A percentile compares a stretch with the other conserved stretches of the same genome.
These are phyloP conservation scores for Eucalyptus erythrocorys DNA, from an alignment of 345 rosid genomes.

Conservation along the genomic window DNA sequence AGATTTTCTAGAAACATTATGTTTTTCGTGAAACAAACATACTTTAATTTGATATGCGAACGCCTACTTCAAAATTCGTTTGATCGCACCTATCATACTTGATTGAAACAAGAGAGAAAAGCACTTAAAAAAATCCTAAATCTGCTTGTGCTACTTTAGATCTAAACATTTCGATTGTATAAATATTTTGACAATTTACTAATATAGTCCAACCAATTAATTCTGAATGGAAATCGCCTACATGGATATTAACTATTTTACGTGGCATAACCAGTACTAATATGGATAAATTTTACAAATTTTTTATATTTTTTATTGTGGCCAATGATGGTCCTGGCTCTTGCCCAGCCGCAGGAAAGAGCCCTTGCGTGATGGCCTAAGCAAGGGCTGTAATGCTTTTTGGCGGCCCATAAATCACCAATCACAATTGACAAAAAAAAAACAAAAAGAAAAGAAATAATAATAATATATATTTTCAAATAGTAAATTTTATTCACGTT, in stretches of 20 bases:
- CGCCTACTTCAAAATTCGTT: neutral
- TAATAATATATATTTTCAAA: no score
- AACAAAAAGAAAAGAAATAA: no score
- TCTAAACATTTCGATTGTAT: no score
- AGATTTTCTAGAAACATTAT: no score
- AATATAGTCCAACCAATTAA: neutral
- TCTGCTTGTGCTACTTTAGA: accelerated
- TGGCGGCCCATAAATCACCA: accelerated
- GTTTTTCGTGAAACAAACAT: no score
- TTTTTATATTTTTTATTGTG: no score
- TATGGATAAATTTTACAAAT: no score
- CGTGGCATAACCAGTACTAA: accelerated
- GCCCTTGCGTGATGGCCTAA: neutral
- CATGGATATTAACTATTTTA: no score
- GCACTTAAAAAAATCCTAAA: neutral
- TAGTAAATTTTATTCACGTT: no score
- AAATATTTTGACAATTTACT: no score
- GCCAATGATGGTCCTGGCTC: accelerated
- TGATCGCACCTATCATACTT: neutral
- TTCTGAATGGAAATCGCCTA: accelerated
- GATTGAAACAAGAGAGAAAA: neutral
- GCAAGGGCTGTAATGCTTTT: neutral
- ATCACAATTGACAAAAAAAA: no score
- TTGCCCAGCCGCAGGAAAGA: accelerated
- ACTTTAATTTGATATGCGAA: neutral